Percentiles rank a stretch among this genome's conserved stretches.
Evolutionary conservation across 2,329 filamentous ascomycete genomes (phyloP).

Genomic region (Aspergillus pseudoglaucus): DNA sequence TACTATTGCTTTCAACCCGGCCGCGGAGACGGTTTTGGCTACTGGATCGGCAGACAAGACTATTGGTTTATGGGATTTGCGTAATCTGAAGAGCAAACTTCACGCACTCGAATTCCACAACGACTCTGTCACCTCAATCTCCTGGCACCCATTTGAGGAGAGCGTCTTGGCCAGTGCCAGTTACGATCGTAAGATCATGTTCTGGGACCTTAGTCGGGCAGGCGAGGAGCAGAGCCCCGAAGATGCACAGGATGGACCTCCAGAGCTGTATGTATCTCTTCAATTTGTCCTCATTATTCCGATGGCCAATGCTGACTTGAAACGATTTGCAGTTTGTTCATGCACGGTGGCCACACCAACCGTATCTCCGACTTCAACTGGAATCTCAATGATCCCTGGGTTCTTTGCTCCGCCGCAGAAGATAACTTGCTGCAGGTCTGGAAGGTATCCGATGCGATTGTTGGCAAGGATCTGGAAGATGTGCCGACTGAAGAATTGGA

Average conservation of each 20-base stretch:
- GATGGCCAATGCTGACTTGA: constrained; percentile 3
- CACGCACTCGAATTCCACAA: constrained; percentile 84
- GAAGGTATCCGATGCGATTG: constrained; percentile 77
- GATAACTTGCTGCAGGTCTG: constrained; percentile 96
- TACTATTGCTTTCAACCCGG: constrained; percentile 88
- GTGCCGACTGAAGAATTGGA: constrained; percentile 72
- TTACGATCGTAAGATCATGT: constrained; percentile 87
- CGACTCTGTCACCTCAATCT: constrained; percentile 82
- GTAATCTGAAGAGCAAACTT: constrained; percentile 82
- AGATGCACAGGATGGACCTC: constrained; percentile 88
- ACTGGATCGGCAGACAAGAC: constrained; percentile 95
- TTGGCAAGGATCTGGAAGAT: constrained; percentile 68
- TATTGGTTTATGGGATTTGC: constrained; percentile 89
- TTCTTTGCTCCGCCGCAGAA: constrained; percentile 90
- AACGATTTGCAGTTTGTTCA: constrained; percentile 64
- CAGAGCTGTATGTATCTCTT: constrained; percentile 67
- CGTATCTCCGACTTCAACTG: constrained; percentile 94
- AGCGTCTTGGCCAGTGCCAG: constrained; percentile 84
- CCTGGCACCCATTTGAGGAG: constrained; percentile 90
- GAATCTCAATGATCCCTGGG: constrained; percentile 96
- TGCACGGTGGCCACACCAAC: constrained; percentile 98
- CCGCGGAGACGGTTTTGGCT: constrained; percentile 80
- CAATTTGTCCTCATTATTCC: background rate
- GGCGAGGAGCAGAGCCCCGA: constrained; percentile 94
- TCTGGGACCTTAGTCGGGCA: constrained; percentile 90